Evolutionary conservation across 345 rosid species (phyloP), one percentile per base, ranked within the genome.

Genomic region (Eucalyptus cloeziana): DNA sequence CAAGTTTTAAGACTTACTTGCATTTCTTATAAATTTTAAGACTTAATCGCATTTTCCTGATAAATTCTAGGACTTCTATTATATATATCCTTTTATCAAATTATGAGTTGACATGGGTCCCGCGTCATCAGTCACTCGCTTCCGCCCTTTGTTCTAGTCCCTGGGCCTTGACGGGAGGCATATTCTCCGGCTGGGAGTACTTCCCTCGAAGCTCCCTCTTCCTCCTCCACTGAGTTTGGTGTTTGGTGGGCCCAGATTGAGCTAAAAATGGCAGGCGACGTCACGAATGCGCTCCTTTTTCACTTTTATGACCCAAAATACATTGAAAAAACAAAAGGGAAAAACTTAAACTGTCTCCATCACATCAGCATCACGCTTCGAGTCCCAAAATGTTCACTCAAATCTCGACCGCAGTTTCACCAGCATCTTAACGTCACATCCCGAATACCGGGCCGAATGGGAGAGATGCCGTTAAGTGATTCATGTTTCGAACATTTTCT

Each of bases 1-100:
- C 0, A 52, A 52, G 1, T 52, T 52, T 52, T 52, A 19, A 0
- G 24, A 52, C 0, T 52, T 52, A 2, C 19, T 1, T 19, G 0
- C 10, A 52, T 52, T 52, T 52, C 4, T 52, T 52, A 52, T 52
- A 52, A 52, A 52, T 52, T 19, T 52, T 52, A 52, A 0, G 7
- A 52, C 0, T 19, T 4, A 52, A 52, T 52, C 5, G 2, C 1
- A 52, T 52, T 21, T 52, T 52, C 0, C 1, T 52, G 2, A 52
- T 1, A 21, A 52, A 0, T 52, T 52, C 21, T 52, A 7, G 40
- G 5, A 19, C 2, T 19, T 52, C 4, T 52, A 52, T 52, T 17
- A 22, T 4, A 71, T 19, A 10, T 8, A 3, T 19, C 56, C 4
- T 5, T 37, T 71, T 33, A 37, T 71, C 44, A 10, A 10, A 71